A percentile compares a stretch with the other conserved stretches of the same genome.
Evolutionary conservation across 345 rosid species (phyloP).

Genomic region (Laguncularia racemosa): DNA sequence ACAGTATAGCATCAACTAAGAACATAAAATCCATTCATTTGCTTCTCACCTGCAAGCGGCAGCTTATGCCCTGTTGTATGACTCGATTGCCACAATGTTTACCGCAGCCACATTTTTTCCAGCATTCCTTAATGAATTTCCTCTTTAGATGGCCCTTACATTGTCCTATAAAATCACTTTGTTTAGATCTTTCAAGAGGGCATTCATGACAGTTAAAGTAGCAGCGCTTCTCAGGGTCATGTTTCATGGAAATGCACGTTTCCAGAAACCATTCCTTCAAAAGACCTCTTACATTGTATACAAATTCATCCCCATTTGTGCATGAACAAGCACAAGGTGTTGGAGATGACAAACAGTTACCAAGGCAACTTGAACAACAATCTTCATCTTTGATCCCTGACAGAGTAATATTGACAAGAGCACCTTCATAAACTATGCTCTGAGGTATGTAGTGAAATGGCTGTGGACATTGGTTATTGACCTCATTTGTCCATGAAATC

Average conservation of each 20-base stretch:
- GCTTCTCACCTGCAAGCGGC: slow-evolving; percentile 61
- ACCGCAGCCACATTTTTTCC: slow-evolving; percentile 84
- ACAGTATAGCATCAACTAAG: slow-evolving; percentile 1
- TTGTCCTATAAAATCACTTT: slow-evolving; percentile 39
- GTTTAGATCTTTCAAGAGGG: slow-evolving; percentile 58
- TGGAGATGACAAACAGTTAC: slow-evolving; percentile 55
- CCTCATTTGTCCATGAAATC: slow-evolving; percentile 75
- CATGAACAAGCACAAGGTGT: slow-evolving; percentile 50
- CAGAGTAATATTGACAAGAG: slow-evolving; percentile 52
- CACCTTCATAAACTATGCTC: slow-evolving; percentile 49
- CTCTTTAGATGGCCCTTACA: slow-evolving; percentile 90
- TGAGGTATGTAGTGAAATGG: slow-evolving; percentile 51
- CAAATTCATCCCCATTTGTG: slow-evolving; percentile 33
- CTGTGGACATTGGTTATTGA: slow-evolving; percentile 47
- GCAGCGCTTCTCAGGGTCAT: slow-evolving; percentile 41
- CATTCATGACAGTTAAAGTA: slow-evolving; percentile 55
- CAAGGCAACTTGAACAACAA: slow-evolving; percentile 61
- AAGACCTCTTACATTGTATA: slow-evolving; percentile 51
- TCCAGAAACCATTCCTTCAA: slow-evolving; percentile 55
- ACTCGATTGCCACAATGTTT: slow-evolving; percentile 81
- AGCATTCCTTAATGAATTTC: slow-evolving; percentile 73
- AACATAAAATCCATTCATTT: slow-evolving; percentile 2
- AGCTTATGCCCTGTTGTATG: slow-evolving; percentile 73
- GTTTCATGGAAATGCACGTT: slow-evolving; percentile 48
- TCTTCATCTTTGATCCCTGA: slow-evolving; percentile 40